These are phyloP conservation scores for Melanogaster broomeanus DNA, from an alignment of 768 basidiomycete species.

Conservation along the genomic window DNA sequence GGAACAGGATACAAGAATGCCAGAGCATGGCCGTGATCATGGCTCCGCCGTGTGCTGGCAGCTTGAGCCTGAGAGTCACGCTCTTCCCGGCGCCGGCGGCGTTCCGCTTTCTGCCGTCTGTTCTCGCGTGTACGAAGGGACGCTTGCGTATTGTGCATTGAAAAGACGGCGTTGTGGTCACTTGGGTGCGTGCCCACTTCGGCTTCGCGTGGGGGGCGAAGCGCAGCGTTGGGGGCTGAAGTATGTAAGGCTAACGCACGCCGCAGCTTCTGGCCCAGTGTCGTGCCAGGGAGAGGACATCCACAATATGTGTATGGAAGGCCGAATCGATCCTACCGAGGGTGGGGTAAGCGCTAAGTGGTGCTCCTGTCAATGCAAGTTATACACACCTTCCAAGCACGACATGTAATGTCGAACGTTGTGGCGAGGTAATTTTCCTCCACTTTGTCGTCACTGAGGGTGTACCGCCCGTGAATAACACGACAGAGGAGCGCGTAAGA, in stretches of 20 bases:
- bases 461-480: too few relatives aligned
- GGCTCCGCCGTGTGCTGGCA: background rate
- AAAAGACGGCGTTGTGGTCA: too few relatives aligned
- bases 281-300: constrained; percentile 49
- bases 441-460: constrained; percentile 54
- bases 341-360: too few relatives aligned
- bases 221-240: too few relatives aligned
- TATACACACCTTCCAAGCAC: constrained; percentile 41
- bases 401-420: constrained; percentile 48
- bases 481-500: too few relatives aligned
- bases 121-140: background rate
- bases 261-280: constrained; percentile 43
- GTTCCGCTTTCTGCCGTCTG: constrained; percentile 8
- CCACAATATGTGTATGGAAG: constrained; percentile 59
- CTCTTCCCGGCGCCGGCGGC: constrained; percentile 3
- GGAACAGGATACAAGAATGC: constrained; percentile 45
- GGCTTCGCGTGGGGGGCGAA: too few relatives aligned
- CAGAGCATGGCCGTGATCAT: constrained; percentile 17
- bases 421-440: constrained; percentile 42
- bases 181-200: constrained; percentile 19
- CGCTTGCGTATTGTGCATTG: too few relatives aligned
- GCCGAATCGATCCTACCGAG: constrained; percentile 43
- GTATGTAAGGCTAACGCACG: too few relatives aligned
- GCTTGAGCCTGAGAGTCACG: background rate
- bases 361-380: too few relatives aligned